Evolutionary conservation across 139 green algal genomes (phyloP).

Genomic region (Pleodorina starrii): DNA sequence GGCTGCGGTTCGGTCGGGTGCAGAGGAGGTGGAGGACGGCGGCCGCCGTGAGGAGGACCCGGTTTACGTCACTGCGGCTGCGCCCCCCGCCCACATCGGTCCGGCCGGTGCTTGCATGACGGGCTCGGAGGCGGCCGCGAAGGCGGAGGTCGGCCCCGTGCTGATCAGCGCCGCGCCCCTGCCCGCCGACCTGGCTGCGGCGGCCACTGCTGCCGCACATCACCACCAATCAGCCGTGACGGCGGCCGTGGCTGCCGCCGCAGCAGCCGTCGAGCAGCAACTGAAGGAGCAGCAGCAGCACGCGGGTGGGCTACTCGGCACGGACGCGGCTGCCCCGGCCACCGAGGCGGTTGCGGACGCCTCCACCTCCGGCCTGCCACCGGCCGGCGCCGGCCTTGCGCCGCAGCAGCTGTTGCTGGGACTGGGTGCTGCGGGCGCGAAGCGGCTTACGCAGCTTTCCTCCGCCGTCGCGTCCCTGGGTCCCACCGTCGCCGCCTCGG

Average conservation of each 20-base stretch:
- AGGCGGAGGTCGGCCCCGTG: neutral
- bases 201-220: neutral
- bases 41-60: neutral
- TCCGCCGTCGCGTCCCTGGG: conserved; percentile 25
- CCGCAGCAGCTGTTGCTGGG: neutral
- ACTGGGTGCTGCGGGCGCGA: neutral
- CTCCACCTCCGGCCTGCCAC: neutral
- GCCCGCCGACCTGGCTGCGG: neutral
- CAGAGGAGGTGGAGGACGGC: neutral
- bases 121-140: too few species aligned
- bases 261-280: neutral
- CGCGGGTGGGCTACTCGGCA: neutral
- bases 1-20: neutral
- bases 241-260: neutral
- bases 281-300: neutral
- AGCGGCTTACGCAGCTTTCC: neutral
- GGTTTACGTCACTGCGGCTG: neutral
- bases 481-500: neutral
- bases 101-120: too few species aligned
- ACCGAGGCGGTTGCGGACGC: neutral
- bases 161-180: neutral
- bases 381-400: neutral
- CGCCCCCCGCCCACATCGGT: neutral
- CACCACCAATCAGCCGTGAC: conserved; percentile 7
- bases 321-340: neutral